These are phyloP conservation scores for Neurospora pannonica DNA, from an alignment of 495 filamentous ascomycete genomes.

Conservation along the genomic window DNA sequence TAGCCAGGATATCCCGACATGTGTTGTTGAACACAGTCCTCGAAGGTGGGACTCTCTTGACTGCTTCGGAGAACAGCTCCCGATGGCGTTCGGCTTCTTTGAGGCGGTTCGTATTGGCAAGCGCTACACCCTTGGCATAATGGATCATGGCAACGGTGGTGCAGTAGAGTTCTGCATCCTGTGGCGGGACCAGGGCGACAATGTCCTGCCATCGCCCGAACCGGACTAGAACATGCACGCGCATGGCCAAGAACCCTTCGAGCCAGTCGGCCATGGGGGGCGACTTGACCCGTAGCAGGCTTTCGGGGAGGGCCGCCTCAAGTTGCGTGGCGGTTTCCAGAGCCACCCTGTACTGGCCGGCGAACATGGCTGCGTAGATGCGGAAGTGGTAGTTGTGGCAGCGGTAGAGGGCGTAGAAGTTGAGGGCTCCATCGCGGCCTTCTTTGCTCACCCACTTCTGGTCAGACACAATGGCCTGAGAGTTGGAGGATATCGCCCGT, in stretches of 20 bases:
- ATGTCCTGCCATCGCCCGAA: conserved; percentile 59
- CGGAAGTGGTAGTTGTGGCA: conserved; percentile 58
- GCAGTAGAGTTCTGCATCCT: conserved; percentile 47
- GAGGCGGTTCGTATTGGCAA: conserved; percentile 42
- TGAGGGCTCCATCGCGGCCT: conserved; percentile 35
- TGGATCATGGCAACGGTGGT: conserved; percentile 53
- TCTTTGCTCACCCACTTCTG: conserved; percentile 41
- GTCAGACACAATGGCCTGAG: conserved; percentile 53
- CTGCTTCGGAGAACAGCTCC: conserved; percentile 34
- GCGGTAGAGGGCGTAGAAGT: conserved; percentile 62
- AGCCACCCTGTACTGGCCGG: conserved; percentile 46
- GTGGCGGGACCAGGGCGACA: conserved; percentile 36
- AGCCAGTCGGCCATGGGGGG: conserved; percentile 69
- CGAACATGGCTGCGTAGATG: conserved; percentile 65
- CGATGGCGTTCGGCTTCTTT: conserved; percentile 38
- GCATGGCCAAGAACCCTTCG: conserved; percentile 53
- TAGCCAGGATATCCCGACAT: conserved; percentile 46
- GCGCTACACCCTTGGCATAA: conserved; percentile 56
- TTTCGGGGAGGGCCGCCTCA: conserved; percentile 47
- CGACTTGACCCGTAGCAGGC: conserved; percentile 48
- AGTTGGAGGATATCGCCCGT: conserved; percentile 50
- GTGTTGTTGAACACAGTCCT: conserved; percentile 59
- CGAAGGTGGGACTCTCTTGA: conserved; percentile 36
- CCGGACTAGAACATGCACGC: conserved; percentile 54
- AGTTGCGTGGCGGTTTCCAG: conserved; percentile 44